A percentile compares a stretch with the other conserved stretches of the same genome.
Conservation (phyloP, 1,139 yeast genomes). For the Keqinozyma sinolaborantium region DNA sequence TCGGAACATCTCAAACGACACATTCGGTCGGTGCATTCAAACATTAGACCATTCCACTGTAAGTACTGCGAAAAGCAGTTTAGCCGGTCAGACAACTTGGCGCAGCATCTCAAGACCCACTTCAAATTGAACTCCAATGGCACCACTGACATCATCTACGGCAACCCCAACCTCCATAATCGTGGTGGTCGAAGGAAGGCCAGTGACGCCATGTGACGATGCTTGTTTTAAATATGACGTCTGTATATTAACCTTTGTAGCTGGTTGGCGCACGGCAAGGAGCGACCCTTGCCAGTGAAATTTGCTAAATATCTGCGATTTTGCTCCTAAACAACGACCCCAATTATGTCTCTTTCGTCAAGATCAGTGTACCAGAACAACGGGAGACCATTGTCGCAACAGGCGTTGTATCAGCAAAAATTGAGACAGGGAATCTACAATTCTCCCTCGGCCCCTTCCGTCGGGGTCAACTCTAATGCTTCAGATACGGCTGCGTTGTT, state of each 20-base stretch:
- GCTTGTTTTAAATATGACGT: too few relatives aligned
- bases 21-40: conserved; percentile 46
- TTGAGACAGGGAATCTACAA: conserved; percentile 71
- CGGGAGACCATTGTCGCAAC: conserved; percentile 68
- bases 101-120: conserved; percentile 49
- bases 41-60: conserved; percentile 47
- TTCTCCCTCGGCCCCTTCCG: conserved; percentile 62
- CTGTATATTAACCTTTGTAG: too few relatives aligned
- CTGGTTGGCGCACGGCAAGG: background rate
- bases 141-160: conserved; percentile 33
- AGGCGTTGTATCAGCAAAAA: conserved; percentile 76
- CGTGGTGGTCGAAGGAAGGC: conserved; percentile 19
- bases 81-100: conserved; percentile 44
- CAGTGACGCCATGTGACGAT: too few relatives aligned
- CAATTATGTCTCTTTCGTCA: conserved; percentile 23
- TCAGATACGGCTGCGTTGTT: conserved; percentile 75
- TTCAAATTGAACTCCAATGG: conserved; percentile 36
- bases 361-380: conserved; percentile 58
- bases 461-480: conserved; percentile 70
- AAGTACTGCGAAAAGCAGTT: conserved; percentile 48
- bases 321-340: conserved; percentile 1
- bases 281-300: background rate
- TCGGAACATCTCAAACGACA: conserved; percentile 49
- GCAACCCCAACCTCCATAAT: conserved; percentile 29
- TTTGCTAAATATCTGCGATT: background rate